phyloP scores from a whole-genome alignment of 1,284 basidiomycete species.

The Cutaneotrichosporon cutaneum region DNA sequence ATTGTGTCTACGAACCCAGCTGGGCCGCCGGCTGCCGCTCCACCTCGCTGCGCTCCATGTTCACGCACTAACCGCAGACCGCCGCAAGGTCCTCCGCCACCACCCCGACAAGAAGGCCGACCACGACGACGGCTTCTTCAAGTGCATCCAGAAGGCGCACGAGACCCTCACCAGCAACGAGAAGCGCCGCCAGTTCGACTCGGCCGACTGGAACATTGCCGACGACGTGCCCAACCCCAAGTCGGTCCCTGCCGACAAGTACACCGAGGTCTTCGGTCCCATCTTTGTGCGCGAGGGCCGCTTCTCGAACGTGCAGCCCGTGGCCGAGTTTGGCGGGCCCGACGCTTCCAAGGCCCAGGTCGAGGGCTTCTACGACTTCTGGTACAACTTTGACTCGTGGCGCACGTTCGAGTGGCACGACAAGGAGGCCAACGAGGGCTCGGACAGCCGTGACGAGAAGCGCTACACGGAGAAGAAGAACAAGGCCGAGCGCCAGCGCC shows the following conservation, averaged over 20 bases:
- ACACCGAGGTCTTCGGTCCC: slow-evolving; percentile 61
- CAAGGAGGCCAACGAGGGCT: slow-evolving; percentile 98
- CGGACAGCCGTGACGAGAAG: slow-evolving; percentile 97
- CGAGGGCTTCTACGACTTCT: slow-evolving; percentile 95
- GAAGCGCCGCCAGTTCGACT: slow-evolving; percentile 92
- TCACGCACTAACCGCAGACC: slow-evolving; percentile 66
- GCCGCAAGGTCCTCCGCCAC: slow-evolving; percentile 98
- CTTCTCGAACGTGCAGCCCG: slow-evolving; percentile 86
- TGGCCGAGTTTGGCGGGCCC: slow-evolving; percentile 72
- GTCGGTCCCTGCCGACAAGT: slow-evolving; percentile 61
- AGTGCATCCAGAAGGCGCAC: slow-evolving; percentile 96
- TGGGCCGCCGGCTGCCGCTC: background rate
- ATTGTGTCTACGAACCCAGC: too few species aligned
- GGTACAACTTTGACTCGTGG: slow-evolving; percentile 99
- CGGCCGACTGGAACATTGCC: slow-evolving; percentile 83
- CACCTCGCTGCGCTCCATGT: background rate
- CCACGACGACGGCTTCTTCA: slow-evolving; percentile 99
- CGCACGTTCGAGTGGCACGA: slow-evolving; percentile 96
- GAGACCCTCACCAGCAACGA: slow-evolving; percentile 87
- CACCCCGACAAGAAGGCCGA: slow-evolving; percentile 98
- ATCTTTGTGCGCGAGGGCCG: slow-evolving; percentile 88
- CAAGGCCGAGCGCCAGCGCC: slow-evolving; percentile 88
- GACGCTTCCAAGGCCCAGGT: slow-evolving; percentile 78
- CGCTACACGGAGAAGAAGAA: slow-evolving; percentile 99
- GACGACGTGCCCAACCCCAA: slow-evolving; percentile 70